A percentile compares a stretch with the other conserved stretches of the same genome.
These are phyloP conservation scores for Pseudohalonectria lignicola DNA, from an alignment of 2,329 filamentous ascomycete species.

Conservation along the genomic window DNA sequence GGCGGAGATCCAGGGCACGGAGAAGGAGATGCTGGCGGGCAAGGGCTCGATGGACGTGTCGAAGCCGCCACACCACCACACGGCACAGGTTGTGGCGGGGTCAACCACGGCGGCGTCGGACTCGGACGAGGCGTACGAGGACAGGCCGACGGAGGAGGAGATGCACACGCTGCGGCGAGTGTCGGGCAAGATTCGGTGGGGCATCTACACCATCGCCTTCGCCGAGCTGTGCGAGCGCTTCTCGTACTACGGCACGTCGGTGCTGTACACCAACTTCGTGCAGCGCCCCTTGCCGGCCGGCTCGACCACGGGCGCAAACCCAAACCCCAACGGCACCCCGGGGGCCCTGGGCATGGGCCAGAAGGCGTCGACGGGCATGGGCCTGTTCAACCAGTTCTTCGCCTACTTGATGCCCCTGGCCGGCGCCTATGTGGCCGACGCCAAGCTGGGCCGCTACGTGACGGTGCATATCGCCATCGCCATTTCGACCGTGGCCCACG, in stretches of 20 bases:
- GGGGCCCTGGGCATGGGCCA: slow-evolving; percentile 53
- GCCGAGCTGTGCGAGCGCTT: slow-evolving; percentile 69
- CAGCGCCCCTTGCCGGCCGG: slow-evolving; percentile 40
- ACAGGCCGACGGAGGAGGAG: slow-evolving; percentile 48
- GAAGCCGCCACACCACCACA: not conserved
- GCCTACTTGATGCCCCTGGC: slow-evolving; percentile 48
- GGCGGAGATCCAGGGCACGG: slow-evolving; percentile 3
- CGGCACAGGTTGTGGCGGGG: not conserved
- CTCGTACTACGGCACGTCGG: slow-evolving; percentile 63
- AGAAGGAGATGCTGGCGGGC: slow-evolving; percentile 3
- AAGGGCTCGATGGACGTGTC: slow-evolving; percentile 2
- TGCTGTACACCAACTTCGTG: slow-evolving; percentile 59
- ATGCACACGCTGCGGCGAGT: slow-evolving; percentile 49
- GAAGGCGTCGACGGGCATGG: slow-evolving; percentile 37
- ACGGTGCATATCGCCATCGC: slow-evolving; percentile 60
- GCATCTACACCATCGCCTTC: slow-evolving; percentile 59
- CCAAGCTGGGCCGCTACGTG: slow-evolving; percentile 60
- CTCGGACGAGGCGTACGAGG: slow-evolving; percentile 2
- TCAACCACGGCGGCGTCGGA: not conserved
- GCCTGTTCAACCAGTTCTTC: slow-evolving; percentile 49
- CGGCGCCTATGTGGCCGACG: slow-evolving; percentile 33
- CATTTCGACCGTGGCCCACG: slow-evolving; percentile 54
- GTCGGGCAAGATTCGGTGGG: slow-evolving; percentile 52
- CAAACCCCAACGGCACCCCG: slow-evolving; percentile 20
- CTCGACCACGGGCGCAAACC: slow-evolving; percentile 40